A percentile compares a stretch with the other conserved stretches of the same genome.
phyloP scores from a whole-genome alignment of 2,329 filamentous ascomycete species.

The Aquanectria penicillioides region DNA sequence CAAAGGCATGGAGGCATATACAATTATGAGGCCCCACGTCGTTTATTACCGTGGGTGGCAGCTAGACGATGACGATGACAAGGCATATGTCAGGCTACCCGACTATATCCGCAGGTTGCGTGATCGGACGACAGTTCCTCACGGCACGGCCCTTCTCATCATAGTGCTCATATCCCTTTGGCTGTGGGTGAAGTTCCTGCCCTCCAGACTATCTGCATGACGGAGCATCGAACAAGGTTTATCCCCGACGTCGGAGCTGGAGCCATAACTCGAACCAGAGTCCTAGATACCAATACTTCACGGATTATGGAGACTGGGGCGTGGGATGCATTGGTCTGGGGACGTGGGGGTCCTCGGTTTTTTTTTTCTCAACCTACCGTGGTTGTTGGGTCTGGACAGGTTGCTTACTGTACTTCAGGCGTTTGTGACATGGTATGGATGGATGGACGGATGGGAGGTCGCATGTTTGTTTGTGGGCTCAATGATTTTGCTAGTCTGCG shows the following conservation, averaged over 20 bases:
- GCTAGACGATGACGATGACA: slow-evolving; percentile 34
- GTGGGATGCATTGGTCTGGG: background rate
- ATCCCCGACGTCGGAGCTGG: background rate
- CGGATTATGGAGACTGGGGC: background rate
- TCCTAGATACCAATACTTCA: background rate
- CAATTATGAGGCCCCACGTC: slow-evolving; percentile 39
- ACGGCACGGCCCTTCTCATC: slow-evolving; percentile 19
- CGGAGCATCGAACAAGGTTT: background rate
- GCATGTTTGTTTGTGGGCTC: background rate
- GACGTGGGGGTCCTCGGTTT: slow-evolving; percentile 13
- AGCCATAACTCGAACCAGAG: background rate
- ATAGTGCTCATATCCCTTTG: slow-evolving; percentile 16
- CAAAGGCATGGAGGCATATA: slow-evolving; percentile 31
- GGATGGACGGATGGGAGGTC: background rate
- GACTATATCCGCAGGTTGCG: slow-evolving; percentile 34
- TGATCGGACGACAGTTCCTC: slow-evolving; percentile 23
- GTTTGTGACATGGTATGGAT: background rate
- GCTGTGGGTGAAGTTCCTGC: slow-evolving; percentile 14
- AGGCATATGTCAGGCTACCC: slow-evolving; percentile 28
- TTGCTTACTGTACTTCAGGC: slow-evolving; percentile 2
- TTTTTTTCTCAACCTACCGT: too few species aligned
- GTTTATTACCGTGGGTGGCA: slow-evolving; percentile 43
- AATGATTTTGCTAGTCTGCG: slow-evolving; percentile 1
- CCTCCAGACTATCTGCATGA: slow-evolving; percentile 23
- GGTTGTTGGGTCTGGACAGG: background rate